These are phyloP conservation scores for Microcyclospora tardicrescens DNA, from an alignment of 2,329 filamentous ascomycete genomes.

Conservation along the genomic window DNA sequence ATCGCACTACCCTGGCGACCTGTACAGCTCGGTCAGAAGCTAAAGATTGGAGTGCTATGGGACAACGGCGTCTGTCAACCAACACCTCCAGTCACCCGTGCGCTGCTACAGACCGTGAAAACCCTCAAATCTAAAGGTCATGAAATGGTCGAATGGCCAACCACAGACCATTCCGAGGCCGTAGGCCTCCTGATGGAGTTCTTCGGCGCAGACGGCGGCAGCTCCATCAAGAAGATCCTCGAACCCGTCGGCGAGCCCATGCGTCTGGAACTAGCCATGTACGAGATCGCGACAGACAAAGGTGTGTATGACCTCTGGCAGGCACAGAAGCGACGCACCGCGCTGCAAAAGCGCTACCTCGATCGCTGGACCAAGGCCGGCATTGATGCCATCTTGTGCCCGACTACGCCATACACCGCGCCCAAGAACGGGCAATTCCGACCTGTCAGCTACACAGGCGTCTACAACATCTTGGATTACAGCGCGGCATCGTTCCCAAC, in stretches of 20 bases:
- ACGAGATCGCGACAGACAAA: slow-evolving; percentile 31
- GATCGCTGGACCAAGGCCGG: slow-evolving; percentile 32
- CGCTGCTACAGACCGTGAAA: slow-evolving; percentile 41
- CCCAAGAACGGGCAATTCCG: slow-evolving; percentile 32
- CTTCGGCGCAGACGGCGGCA: slow-evolving; percentile 41
- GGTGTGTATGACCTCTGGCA: slow-evolving; percentile 36
- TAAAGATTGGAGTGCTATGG: slow-evolving; percentile 49
- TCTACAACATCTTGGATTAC: slow-evolving; percentile 38
- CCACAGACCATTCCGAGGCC: slow-evolving; percentile 39
- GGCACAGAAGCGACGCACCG: slow-evolving; percentile 34
- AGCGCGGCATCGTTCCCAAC: slow-evolving; percentile 33
- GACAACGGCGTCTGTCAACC: slow-evolving; percentile 48
- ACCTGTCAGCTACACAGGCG: slow-evolving; percentile 30
- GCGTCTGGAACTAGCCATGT: slow-evolving; percentile 37
- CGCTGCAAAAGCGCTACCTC: slow-evolving; percentile 28
- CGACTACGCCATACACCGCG: slow-evolving; percentile 33
- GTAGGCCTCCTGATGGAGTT: slow-evolving; percentile 35
- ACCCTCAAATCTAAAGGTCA: slow-evolving; percentile 39
- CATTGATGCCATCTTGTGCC: slow-evolving; percentile 34
- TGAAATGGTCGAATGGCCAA: slow-evolving; percentile 44
- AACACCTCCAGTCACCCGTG: slow-evolving; percentile 46
- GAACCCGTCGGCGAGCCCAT: slow-evolving; percentile 31
- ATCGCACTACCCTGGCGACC: slow-evolving; percentile 41
- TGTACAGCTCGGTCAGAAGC: slow-evolving; percentile 31
- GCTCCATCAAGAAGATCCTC: slow-evolving; percentile 30